Conservation (phyloP, 371 early-diverging fungal genomes). For the Mucor velutinosus region DNA sequence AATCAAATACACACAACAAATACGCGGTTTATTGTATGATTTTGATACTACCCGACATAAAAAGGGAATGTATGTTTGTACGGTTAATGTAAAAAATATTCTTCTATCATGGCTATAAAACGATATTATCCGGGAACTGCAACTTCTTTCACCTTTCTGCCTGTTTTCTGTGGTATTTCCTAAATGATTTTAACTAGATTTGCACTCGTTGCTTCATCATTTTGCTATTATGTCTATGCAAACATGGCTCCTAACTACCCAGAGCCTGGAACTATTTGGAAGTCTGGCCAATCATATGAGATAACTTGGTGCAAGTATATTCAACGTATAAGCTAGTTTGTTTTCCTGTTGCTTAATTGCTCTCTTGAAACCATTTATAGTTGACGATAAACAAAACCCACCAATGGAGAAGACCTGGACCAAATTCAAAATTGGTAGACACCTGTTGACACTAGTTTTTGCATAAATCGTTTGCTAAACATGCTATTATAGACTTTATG, state of each 20-base stretch:
- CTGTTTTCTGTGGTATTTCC: background rate
- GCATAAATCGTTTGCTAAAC: background rate
- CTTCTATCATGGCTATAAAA: background rate
- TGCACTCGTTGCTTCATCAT: background rate
- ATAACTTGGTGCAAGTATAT: slow-evolving; percentile 48
- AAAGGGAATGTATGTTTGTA: slow-evolving; percentile 3
- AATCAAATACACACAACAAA: background rate
- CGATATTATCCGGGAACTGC: background rate
- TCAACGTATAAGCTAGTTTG: background rate
- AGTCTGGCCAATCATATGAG: slow-evolving; percentile 34
- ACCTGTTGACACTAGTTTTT: background rate
- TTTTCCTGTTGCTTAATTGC: background rate
- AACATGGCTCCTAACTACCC: slow-evolving; percentile 46
- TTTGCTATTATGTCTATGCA: slow-evolving; percentile 15
- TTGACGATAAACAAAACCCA: slow-evolving; percentile 26
- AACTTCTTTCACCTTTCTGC: background rate
- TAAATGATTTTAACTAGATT: slow-evolving; percentile 2
- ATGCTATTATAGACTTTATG: slow-evolving; percentile 34
- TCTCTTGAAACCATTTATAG: slow-evolving; percentile 9
- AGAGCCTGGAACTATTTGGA: slow-evolving; percentile 54
- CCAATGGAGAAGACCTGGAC: slow-evolving; percentile 27
- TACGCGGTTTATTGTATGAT: background rate
- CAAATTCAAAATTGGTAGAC: slow-evolving; percentile 42
- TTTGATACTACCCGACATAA: background rate
- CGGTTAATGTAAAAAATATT: background rate